A percentile compares a stretch with the other conserved stretches of the same genome.
Evolutionary conservation across 257 asterid genomes (phyloP).

Genomic region (Solanum raphanifolium): DNA sequence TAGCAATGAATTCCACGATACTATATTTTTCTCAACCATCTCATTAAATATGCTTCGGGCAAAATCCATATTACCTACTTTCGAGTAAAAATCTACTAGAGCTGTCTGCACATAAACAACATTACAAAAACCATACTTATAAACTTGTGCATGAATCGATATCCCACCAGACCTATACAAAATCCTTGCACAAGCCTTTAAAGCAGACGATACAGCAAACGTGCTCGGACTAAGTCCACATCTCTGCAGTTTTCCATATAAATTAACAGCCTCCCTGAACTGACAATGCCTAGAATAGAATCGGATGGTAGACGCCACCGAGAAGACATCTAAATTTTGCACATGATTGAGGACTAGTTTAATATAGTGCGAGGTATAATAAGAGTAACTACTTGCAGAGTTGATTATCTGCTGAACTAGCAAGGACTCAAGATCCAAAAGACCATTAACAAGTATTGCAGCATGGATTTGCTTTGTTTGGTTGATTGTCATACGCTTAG

Average conservation of each 20-base stretch:
- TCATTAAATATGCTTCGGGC: conserved; percentile 62
- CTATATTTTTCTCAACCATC: conserved; percentile 48
- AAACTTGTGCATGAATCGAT: conserved; percentile 60
- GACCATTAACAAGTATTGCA: conserved; percentile 29
- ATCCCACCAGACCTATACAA: conserved; percentile 30
- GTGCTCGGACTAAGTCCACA: conserved; percentile 50
- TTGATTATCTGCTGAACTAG: conserved; percentile 34
- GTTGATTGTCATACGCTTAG: conserved; percentile 14
- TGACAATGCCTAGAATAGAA: conserved; percentile 52
- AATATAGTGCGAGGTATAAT: conserved; percentile 19
- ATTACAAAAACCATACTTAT: conserved; percentile 45
- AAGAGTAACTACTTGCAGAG: conserved; percentile 16
- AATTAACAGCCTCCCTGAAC: conserved; percentile 39
- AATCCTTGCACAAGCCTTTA: conserved; percentile 61
- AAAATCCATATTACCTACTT: conserved; percentile 47
- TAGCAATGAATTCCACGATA: conserved; percentile 76
- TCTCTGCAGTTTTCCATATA: conserved; percentile 40
- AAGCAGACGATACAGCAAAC: conserved; percentile 55
- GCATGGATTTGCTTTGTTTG: conserved; percentile 67
- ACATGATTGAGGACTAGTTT: conserved; percentile 21
- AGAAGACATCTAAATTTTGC: conserved; percentile 26
- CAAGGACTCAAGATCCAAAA: conserved; percentile 29
- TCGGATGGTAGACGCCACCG: conserved; percentile 45
- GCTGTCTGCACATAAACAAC: conserved; percentile 73
- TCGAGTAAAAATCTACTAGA: conserved; percentile 63